phyloP scores from a whole-genome alignment of 225 moss, liverwort and hornwort genomes.

The Marchantia paleacea region DNA sequence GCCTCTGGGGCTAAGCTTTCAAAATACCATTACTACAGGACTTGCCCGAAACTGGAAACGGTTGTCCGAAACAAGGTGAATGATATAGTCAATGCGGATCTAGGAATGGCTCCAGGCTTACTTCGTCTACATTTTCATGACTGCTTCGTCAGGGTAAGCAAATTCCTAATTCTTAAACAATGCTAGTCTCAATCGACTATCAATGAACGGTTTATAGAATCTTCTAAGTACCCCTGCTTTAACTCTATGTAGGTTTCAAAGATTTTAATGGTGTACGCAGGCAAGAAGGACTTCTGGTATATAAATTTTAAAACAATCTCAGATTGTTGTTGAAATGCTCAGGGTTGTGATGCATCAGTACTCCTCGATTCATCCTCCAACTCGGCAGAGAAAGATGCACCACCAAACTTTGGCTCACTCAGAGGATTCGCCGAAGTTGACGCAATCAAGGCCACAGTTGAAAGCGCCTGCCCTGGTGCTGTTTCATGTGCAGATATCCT shows the following conservation, averaged over 20 bases:
- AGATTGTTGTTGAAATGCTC: not conserved
- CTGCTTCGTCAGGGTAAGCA: conserved; percentile 35
- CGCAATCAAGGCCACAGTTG: conserved; percentile 20
- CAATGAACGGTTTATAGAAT: no score
- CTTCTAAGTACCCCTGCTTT: no score
- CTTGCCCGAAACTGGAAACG: not conserved
- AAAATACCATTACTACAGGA: not conserved
- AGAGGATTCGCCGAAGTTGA: conserved; percentile 38
- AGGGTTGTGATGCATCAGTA: conserved; percentile 33
- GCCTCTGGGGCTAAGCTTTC: conserved; percentile 14
- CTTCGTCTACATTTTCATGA: conserved; percentile 37
- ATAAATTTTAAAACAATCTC: no score
- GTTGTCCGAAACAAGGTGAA: conserved; percentile 16
- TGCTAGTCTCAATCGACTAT: no score
- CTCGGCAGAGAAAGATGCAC: conserved; percentile 34
- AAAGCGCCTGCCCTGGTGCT: conserved; percentile 27
- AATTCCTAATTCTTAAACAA: no score
- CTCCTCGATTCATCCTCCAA: conserved; percentile 31
- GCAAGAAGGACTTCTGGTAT: no score
- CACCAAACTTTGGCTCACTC: conserved; percentile 17
- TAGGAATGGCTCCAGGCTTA: conserved; percentile 31
- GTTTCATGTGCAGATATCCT: conserved; percentile 40
- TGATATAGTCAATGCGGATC: not conserved
- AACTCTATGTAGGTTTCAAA: no score
- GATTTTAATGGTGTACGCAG: no score